Percentiles rank a stretch among this genome's conserved stretches.
These are phyloP conservation scores for Aspergillus thermomutatus DNA, from an alignment of 2,329 filamentous ascomycete genomes.

Conservation along the genomic window DNA sequence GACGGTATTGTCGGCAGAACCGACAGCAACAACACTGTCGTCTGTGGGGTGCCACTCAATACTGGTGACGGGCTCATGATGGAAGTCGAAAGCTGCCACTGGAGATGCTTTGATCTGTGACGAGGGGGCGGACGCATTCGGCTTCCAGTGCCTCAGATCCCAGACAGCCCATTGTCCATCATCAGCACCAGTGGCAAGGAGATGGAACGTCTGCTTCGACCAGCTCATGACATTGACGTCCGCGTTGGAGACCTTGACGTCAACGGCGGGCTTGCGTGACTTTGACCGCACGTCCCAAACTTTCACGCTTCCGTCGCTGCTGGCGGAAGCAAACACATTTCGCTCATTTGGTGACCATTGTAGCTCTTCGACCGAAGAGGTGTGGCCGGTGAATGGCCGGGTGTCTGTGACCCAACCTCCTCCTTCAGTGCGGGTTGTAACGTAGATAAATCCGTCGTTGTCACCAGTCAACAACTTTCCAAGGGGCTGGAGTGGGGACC, in stretches of 20 bases:
- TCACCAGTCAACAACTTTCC: conserved; percentile 91
- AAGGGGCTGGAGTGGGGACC: conserved; percentile 76
- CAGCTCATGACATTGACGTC: conserved; percentile 98
- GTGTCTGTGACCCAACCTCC: conserved; percentile 88
- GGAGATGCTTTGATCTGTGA: conserved; percentile 62
- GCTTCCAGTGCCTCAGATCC: conserved; percentile 95
- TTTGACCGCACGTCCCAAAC: conserved; percentile 95
- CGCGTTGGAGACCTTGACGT: conserved; percentile 74
- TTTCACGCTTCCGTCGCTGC: conserved; percentile 89
- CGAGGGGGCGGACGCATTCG: conserved; percentile 48
- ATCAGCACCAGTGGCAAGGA: conserved; percentile 88
- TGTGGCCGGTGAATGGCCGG: conserved; percentile 78
- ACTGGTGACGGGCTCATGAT: conserved; percentile 93
- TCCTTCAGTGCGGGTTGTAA: conserved; percentile 79
- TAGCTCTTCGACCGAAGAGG: conserved; percentile 83
- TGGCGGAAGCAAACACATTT: conserved; percentile 91
- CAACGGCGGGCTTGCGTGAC: conserved; percentile 80
- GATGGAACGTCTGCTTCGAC: conserved; percentile 82
- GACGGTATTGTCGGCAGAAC: conserved; percentile 87
- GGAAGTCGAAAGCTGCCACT: conserved; percentile 91
- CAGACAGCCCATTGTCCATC: conserved; percentile 94
- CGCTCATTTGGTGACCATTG: conserved; percentile 95
- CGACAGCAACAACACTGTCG: conserved; percentile 91
- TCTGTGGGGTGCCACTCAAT: conserved; percentile 98
- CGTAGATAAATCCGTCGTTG: conserved; percentile 83